Evolutionary conservation across 2,329 filamentous ascomycete genomes (phyloP).

Genomic region (Cryphonectria japonica): DNA sequence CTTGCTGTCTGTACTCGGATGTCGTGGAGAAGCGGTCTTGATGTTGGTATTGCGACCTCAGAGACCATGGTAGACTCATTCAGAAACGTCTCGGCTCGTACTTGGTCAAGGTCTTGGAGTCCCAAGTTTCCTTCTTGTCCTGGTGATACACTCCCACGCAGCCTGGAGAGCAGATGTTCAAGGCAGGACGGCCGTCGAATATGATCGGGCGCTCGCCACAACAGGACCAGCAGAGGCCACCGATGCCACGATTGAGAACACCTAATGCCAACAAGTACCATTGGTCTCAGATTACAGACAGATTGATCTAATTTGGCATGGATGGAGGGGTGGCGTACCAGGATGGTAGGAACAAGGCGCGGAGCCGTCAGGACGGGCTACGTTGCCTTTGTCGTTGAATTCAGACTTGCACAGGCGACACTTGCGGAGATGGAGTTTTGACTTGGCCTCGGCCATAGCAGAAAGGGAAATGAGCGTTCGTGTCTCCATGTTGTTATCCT

Average conservation of each 20-base stretch:
- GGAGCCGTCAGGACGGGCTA: background rate
- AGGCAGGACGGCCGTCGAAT: background rate
- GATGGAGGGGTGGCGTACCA: background rate
- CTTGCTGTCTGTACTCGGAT: too few relatives aligned
- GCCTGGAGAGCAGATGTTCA: background rate
- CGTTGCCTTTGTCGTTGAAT: background rate
- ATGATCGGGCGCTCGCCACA: background rate
- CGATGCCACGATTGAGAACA: background rate
- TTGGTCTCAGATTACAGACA: background rate
- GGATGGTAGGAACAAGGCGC: slow-evolving; percentile 2
- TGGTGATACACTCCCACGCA: background rate
- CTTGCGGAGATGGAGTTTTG: background rate
- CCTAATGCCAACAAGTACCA: background rate
- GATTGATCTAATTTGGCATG: background rate
- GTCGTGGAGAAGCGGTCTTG: too few relatives aligned
- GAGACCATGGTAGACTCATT: too few relatives aligned
- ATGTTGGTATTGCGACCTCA: background rate
- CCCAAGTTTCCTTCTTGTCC: background rate
- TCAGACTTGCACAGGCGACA: background rate
- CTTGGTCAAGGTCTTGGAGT: background rate
- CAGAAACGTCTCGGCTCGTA: background rate
- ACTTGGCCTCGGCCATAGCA: background rate
- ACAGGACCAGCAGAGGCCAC: background rate
- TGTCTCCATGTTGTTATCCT: background rate
- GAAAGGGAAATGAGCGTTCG: background rate